These are phyloP conservation scores for Fusarium hostae DNA, from an alignment of 2,329 filamentous ascomycete genomes.

Conservation along the genomic window DNA sequence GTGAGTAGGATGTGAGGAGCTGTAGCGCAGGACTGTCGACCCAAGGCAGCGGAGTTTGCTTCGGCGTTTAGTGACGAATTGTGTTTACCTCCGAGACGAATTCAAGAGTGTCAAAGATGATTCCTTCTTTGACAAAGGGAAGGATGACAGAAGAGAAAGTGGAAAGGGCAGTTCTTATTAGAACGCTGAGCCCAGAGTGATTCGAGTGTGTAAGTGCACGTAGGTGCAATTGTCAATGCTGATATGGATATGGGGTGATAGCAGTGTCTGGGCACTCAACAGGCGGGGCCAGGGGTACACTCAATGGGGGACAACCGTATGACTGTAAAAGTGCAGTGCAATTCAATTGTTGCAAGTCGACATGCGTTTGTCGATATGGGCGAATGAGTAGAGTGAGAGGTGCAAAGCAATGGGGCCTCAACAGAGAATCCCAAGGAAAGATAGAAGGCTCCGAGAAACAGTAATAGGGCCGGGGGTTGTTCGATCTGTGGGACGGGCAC, in stretches of 20 bases:
- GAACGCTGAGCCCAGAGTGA: constrained; percentile 24
- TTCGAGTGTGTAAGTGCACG: constrained; percentile 30
- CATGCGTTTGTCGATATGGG: constrained; percentile 36
- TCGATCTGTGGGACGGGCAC: constrained; percentile 43
- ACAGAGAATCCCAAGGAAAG: constrained; percentile 32
- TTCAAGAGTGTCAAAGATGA: background rate
- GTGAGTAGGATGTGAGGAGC: constrained; percentile 23
- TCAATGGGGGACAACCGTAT: constrained; percentile 44
- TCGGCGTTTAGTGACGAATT: constrained; percentile 9
- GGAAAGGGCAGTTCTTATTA: constrained; percentile 24
- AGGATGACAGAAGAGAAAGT: background rate
- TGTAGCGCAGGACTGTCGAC: constrained; percentile 30
- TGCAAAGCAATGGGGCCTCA: constrained; percentile 28
- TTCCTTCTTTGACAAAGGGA: constrained; percentile 3
- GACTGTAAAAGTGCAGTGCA: constrained; percentile 31
- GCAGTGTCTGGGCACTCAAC: constrained; percentile 34
- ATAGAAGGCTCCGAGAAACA: constrained; percentile 23
- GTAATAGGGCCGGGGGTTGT: constrained; percentile 29
- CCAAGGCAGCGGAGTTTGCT: constrained; percentile 34
- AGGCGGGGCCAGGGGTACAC: constrained; percentile 30
- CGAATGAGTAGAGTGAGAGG: constrained; percentile 33
- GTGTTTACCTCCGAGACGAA: constrained; percentile 12
- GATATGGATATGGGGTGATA: constrained; percentile 39
- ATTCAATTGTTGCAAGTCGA: constrained; percentile 38
- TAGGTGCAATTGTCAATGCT: constrained; percentile 28